Evolutionary conservation across 768 basidiomycete genomes (phyloP).

Genomic region (Tylopilus plumbeoviolaceoides): DNA sequence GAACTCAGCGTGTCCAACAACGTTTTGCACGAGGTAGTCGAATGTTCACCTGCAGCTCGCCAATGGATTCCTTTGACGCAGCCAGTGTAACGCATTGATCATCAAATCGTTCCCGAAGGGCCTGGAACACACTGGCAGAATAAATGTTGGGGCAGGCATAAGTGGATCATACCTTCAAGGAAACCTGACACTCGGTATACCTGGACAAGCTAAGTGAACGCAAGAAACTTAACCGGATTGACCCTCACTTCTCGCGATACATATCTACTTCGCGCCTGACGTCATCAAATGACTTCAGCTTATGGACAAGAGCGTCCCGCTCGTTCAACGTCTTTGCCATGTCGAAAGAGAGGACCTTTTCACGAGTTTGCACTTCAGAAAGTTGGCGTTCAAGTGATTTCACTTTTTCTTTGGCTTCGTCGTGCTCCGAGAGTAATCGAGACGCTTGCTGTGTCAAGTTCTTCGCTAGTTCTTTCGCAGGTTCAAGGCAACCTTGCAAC

Average conservation of each 20-base stretch:
- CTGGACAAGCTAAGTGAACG: constrained; percentile 9
- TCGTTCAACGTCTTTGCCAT: constrained; percentile 16
- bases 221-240: background rate
- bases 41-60: constrained; percentile 44
- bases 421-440: constrained; percentile 24
- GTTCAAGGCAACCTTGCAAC: constrained; percentile 27
- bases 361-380: constrained; percentile 15
- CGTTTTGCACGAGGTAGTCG: background rate
- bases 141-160: background rate
- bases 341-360: constrained; percentile 16
- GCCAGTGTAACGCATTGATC: constrained; percentile 50
- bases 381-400: constrained; percentile 14
- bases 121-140: constrained; percentile 24
- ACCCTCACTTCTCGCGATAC: constrained; percentile 27
- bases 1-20: background rate
- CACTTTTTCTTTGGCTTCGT: constrained; percentile 17
- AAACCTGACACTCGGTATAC: constrained; percentile 16
- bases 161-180: constrained; percentile 20
- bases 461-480: constrained; percentile 21
- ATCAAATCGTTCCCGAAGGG: constrained; percentile 58
- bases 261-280: constrained; percentile 17
- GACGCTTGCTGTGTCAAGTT: constrained; percentile 24
- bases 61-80: constrained; percentile 51
- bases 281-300: constrained; percentile 16
- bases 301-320: constrained; percentile 18